Evolutionary conservation across 306 rosid species (phyloP).

Genomic region (Cucumis hystrix): DNA sequence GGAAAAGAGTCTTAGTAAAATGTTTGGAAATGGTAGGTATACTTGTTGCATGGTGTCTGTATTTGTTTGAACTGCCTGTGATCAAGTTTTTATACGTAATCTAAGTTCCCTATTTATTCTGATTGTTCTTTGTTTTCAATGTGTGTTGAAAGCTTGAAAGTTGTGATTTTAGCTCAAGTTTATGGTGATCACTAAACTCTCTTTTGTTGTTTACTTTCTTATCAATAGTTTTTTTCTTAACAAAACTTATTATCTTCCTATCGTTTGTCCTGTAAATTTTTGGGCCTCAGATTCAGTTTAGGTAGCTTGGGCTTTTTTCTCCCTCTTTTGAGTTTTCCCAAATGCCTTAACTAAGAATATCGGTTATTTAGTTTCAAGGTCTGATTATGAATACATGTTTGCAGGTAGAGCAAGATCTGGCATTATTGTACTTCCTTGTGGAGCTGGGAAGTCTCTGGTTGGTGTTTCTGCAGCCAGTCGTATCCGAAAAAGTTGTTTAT

Average conservation of each 20-base stretch:
- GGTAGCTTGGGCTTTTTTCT: background rate
- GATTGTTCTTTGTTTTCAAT: background rate
- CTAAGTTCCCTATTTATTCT: background rate
- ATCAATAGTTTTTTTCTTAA: background rate
- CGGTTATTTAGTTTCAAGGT: background rate
- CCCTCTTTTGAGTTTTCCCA: background rate
- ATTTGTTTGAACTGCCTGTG: background rate
- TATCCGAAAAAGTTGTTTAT: conserved; percentile 85
- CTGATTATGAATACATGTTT: conserved; percentile 1
- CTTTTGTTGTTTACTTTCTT: background rate
- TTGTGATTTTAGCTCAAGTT: background rate
- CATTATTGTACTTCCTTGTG: conserved; percentile 91
- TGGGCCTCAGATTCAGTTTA: background rate
- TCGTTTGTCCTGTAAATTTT: background rate
- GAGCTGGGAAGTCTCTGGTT: conserved; percentile 95
- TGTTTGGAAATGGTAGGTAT: conserved; percentile 92
- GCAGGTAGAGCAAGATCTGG: conserved; percentile 98
- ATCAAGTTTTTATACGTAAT: background rate
- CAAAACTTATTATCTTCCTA: background rate
- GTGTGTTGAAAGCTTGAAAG: background rate
- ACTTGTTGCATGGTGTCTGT: background rate
- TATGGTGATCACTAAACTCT: no score
- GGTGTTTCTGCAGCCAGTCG: conserved; percentile 98
- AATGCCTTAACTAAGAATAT: background rate
- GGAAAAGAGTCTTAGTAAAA: conserved; percentile 95